Evolutionary conservation across 1,284 basidiomycete species (phyloP), one percentile per base, ranked within the genome.

Genomic region (Apiotrichum gracile): DNA sequence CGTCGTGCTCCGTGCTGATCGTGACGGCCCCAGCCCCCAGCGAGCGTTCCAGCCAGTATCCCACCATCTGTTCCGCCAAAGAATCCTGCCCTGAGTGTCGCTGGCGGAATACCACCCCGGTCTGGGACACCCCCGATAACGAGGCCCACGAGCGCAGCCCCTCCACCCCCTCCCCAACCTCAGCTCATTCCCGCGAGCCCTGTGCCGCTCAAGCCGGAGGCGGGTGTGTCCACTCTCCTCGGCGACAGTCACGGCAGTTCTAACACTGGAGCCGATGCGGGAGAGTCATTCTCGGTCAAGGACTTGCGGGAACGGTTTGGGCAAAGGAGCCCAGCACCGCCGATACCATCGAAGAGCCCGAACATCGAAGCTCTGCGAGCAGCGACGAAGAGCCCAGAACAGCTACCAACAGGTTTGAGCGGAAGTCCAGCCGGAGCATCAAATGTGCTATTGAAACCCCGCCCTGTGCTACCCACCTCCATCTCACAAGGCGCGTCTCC

Each of bases 251-350:
- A 26, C n/a, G 8, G 17, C 25, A 41, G 26, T 43, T 8, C 41
- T 17, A 29, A 26, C 26, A 7, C 26, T 9, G 26, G 29, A 6
- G 5, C 13, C 27, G 37, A 47, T 7, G 52, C 54, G 5, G 31
- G 46, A 19, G 41, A 24, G 2, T 27, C 49, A 0, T 17, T 35
- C 6, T 66, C 65, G 2, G 67, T 69, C 38, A 59, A 58, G 49
- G 47, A 64, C 6, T 42, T 69, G 10, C 45, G 64, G 19, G 61
- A 60, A 21, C 47, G 61, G 0, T 69, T 66, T 42, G 51, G 40
- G 24, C 24, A 35, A 14, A n/a, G n/a, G 19, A 33, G 21, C 21
- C n/a, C 29, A 22, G 8, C 38, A 8, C 31, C 31, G 16, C 27
- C 19, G 22, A 12, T 16, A 40, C 22, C 14, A 6, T 4, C 13